Evolutionary conservation across 257 asterid species (phyloP), one percentile per base, ranked within the genome.

Genomic region (Henckelia pumila): DNA sequence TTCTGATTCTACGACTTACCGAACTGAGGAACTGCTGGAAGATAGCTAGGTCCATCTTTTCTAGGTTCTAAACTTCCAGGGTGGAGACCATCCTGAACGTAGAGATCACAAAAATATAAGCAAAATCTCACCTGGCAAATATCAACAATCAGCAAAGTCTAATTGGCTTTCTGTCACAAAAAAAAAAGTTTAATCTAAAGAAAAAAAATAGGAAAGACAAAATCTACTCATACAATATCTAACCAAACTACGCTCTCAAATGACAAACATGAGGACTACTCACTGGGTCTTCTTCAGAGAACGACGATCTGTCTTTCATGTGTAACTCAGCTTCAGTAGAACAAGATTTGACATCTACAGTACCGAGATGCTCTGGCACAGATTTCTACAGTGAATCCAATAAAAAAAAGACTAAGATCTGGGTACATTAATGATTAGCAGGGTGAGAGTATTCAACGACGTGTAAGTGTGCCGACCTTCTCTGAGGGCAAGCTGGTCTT

Each of bases 21-120:
- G 55, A 76, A 66, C 59, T 77, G 62, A 40, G 89, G 94, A 19
- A 77, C 82, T 20, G 85, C 78, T 23, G 88, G 90, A 71, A 84
- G 78, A 60, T 72, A 33, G 32, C 61, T 59, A 40, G 19, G 19
- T 71, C 78, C 79, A 44, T 49, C 52, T 14, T 65, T 68, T 58
- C 74, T 75, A 70, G 49, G 57, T 71, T 80, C 64, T 28, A 66
- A 52, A 32, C 66, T 69, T 57, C 61, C 67, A 53, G 35, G 29
- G 55, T 6, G 63, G 44, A 10, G 47, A 75, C 74, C 73, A 79
- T 73, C 85, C 82, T 80, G 84, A 77, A 83, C 60, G 62, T 56
- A 44, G 57, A 71, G 60, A 71, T 44, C 72, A 66, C 50, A 63
- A 59, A 37, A 63, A 76, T 17, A 56, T 60, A 57, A 65, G 26